These are phyloP conservation scores for Vaccinium darrowii DNA, from an alignment of 148 eudicot genomes.

Conservation along the genomic window DNA sequence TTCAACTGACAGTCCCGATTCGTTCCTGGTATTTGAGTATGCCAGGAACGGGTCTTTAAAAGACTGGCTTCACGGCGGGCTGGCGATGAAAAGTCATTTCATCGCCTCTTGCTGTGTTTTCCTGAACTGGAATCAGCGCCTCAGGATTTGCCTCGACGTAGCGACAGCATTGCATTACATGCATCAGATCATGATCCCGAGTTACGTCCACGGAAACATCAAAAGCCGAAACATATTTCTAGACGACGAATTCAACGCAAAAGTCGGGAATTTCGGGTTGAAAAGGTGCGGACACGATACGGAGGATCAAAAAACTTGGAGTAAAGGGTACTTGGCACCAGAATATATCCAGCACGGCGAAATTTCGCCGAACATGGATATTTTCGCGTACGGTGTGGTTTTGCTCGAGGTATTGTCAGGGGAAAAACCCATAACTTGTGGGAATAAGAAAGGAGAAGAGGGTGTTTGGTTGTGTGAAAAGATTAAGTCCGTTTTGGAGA, in stretches of 20 bases:
- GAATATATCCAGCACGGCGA: slow-evolving; percentile 43
- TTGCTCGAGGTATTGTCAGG: slow-evolving; percentile 76
- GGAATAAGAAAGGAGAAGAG: slow-evolving; percentile 29
- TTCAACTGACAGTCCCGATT: slow-evolving; percentile 27
- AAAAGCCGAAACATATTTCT: slow-evolving; percentile 74
- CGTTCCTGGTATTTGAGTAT: slow-evolving; percentile 67
- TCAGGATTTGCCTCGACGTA: slow-evolving; percentile 70
- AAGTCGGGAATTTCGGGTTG: slow-evolving; percentile 80
- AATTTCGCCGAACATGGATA: slow-evolving; percentile 43
- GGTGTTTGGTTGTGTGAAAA: slow-evolving; percentile 32
- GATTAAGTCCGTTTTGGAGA: slow-evolving; percentile 44
- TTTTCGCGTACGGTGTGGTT: slow-evolving; percentile 76
- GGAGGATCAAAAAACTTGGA: slow-evolving; percentile 44
- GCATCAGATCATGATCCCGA: slow-evolving; percentile 81
- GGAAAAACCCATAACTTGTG: slow-evolving; percentile 40
- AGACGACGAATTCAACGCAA: slow-evolving; percentile 81
- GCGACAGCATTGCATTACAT: slow-evolving; percentile 79
- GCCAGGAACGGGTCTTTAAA: slow-evolving; percentile 81
- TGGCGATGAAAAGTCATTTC: slow-evolving; percentile 89
- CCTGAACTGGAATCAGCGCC: slow-evolving; percentile 75
- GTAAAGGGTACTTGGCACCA: slow-evolving; percentile 74
- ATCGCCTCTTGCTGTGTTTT: slow-evolving; percentile 79
- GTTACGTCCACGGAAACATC: slow-evolving; percentile 59
- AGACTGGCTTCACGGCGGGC: slow-evolving; percentile 93
- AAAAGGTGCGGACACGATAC: slow-evolving; percentile 31